Base-by-base conservation (phyloP, 768 basidiomycete genomes). In the Lactarius hengduanensis region DNA sequence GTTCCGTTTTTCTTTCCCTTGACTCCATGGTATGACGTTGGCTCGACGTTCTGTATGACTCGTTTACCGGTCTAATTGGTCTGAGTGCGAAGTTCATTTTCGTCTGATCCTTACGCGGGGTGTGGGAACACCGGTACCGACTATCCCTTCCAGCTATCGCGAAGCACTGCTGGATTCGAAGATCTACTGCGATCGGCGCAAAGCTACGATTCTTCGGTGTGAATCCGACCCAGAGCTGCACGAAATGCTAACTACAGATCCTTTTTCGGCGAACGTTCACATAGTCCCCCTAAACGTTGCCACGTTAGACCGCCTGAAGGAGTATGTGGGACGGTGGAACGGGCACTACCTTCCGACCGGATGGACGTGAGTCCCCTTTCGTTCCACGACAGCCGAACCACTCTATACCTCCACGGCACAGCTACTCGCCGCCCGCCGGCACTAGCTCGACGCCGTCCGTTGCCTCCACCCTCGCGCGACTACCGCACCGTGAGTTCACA, bases 281-380 rank as follows among this genome's bases (percentile, higher is more conserved):
- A 77, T 99, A 28, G 83, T 96, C 3, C 94, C 95, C 1, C 80
- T 99, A 10, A 81, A 83, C 18, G 77, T 86, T 55, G 87, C 98
- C 66, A 83, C 85, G 4, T 84, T 86, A 0, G 96, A 98, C 71
- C 83, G 84, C 63, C 81, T 99, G 38, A 86, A 86, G 73, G 77
- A 78, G 2, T 98, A 99, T 72, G 78, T 92, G 26, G 86, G 87
- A 53, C 85, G 85, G 8, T 93, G 88, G 73, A 85, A 89, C 61
- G 86, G 86, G 5, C 81, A 78, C 15, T 98, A 89, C 70, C 79
- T 95, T 64, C 97, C 97, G 0, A 98, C 97, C 0, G 97, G 97
- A 41, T 98, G 96, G 96, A 92, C 93, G 86, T 97, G 66, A 74
- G 92, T 83, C n/a, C 4, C 16, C 10, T 54, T 28, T 22, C 10